Evolutionary conservation across 2,329 filamentous ascomycete genomes (phyloP).

Genomic region (Verticillium nubilum): DNA sequence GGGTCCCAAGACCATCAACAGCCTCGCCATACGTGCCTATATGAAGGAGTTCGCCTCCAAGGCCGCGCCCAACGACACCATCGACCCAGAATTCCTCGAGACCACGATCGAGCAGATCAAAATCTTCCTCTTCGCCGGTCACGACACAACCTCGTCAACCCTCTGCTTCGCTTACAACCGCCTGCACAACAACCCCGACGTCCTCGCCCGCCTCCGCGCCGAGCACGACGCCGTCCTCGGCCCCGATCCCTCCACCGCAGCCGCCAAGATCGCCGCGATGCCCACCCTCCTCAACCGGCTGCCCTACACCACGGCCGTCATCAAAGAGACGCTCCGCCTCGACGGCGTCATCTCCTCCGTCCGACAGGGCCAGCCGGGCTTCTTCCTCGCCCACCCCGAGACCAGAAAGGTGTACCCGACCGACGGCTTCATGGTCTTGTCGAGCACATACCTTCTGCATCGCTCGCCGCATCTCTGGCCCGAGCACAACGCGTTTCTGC

Average conservation of each 20-base stretch:
- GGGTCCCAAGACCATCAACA: not conserved
- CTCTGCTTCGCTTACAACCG: constrained; percentile 18
- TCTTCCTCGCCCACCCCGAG: constrained; percentile 33
- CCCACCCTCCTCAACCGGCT: constrained; percentile 43
- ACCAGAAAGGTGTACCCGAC: constrained; percentile 35
- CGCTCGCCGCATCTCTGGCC: constrained; percentile 25
- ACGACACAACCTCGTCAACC: constrained; percentile 24
- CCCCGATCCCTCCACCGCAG: constrained; percentile 26
- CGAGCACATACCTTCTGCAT: constrained; percentile 18
- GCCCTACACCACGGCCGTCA: constrained; percentile 43
- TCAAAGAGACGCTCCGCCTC: constrained; percentile 48
- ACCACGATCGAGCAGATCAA: constrained; percentile 19
- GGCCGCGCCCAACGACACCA: not conserved
- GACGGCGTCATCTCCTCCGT: constrained; percentile 25
- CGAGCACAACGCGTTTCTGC: constrained; percentile 29
- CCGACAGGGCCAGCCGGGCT: constrained; percentile 13
- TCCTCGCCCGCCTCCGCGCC: constrained; percentile 15
- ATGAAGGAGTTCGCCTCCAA: not conserved
- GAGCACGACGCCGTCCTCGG: constrained; percentile 39
- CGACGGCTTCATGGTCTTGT: constrained; percentile 23
- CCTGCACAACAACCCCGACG: constrained; percentile 16
- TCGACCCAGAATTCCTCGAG: constrained; percentile 2
- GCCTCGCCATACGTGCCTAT: constrained; percentile 14
- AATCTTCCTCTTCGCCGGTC: constrained; percentile 25
- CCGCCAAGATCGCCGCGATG: constrained; percentile 30